Evolutionary conservation across 108 stramenopile species (phyloP).

Genomic region (Fistulifera pelliculosa): DNA sequence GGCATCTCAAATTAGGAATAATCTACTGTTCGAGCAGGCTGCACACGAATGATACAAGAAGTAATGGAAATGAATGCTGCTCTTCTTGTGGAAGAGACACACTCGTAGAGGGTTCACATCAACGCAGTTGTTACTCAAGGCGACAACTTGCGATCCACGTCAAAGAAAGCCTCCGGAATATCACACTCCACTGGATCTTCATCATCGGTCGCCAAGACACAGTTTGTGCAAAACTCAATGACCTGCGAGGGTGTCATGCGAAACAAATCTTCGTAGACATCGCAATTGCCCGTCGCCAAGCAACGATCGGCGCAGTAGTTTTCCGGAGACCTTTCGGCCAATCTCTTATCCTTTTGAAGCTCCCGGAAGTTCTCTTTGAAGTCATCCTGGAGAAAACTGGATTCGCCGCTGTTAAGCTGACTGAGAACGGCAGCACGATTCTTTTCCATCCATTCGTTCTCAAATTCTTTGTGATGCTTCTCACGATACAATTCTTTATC

Average conservation of each 20-base stretch:
- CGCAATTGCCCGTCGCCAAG: slow-evolving; percentile 70
- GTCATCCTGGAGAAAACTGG: slow-evolving; percentile 9
- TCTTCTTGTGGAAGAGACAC: too few relatives aligned
- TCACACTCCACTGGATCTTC: slow-evolving; percentile 45
- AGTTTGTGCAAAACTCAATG: slow-evolving; percentile 62
- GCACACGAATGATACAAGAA: too few relatives aligned
- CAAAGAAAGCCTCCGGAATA: slow-evolving; percentile 46
- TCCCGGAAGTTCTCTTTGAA: slow-evolving; percentile 15
- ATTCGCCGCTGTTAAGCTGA: slow-evolving; percentile 1
- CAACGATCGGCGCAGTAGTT: slow-evolving; percentile 77
- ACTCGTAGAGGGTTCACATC: too few relatives aligned
- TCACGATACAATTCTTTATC: slow-evolving; percentile 44
- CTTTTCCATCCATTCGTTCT: slow-evolving; percentile 37
- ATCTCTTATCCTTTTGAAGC: slow-evolving; percentile 34
- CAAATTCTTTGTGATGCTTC: slow-evolving; percentile 30
- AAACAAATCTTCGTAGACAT: slow-evolving; percentile 65
- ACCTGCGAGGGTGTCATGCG: slow-evolving; percentile 53
- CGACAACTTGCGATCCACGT: slow-evolving; percentile 1
- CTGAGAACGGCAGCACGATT: slow-evolving; percentile 31
- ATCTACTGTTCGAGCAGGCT: too few relatives aligned
- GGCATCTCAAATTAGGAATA: too few relatives aligned
- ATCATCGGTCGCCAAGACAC: slow-evolving; percentile 57
- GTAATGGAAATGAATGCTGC: too few relatives aligned
- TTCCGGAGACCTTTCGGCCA: slow-evolving; percentile 55
- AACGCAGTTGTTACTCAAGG: not conserved